Evolutionary conservation across 2,329 filamentous ascomycete species (phyloP), one percentile per base, ranked within the genome.

Genomic region (Fusarium devonianum): DNA sequence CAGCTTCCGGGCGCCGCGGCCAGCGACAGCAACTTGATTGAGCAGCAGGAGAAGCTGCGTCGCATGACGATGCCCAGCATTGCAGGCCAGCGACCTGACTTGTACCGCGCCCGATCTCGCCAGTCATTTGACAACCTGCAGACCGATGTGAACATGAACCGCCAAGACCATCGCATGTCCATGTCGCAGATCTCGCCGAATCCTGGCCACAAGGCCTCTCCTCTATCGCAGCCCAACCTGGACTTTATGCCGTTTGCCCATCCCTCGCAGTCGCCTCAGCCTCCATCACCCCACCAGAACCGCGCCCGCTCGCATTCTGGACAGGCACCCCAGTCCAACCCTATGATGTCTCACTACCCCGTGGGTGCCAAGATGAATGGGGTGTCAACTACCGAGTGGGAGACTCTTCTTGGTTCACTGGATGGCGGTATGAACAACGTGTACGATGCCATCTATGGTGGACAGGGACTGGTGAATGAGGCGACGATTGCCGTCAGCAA

Each of bases 381-480:
- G 12, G 78, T 87, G 10, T 85, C 85, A 1, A 75, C 85, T 7
- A 78, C 84, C 0, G 90, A 94, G 62, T 96, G 91, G 92, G 91
- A 96, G 69, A 84, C 87, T 2, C 78, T 96, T 1, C 79, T 96
- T 2, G 86, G 88, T 4, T 87, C 87, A 16, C 85, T 96, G 69
- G 91, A 96, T 62, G 86, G 86, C 25, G 90, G 90, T 1, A 82
- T 87, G 58, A 84, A 86, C 43, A 95, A 93, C 66, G 87, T 95
- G n/a, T 94, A 90, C 70, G 87, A 91, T 66, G 87, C 86, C 29
- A 90, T 91, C 45, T 92, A 92, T 60, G 89, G 88, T 26, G 88
- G 88, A 0, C 79, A 81, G 8, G 78, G 77, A 34, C 71, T 75
- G 53, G 74, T 73, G 4, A 68, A 79, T 22, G 73, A 78, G 23